These are phyloP conservation scores for Rhodamnia rubescens DNA, from an alignment of 345 rosid genomes.

Conservation along the genomic window DNA sequence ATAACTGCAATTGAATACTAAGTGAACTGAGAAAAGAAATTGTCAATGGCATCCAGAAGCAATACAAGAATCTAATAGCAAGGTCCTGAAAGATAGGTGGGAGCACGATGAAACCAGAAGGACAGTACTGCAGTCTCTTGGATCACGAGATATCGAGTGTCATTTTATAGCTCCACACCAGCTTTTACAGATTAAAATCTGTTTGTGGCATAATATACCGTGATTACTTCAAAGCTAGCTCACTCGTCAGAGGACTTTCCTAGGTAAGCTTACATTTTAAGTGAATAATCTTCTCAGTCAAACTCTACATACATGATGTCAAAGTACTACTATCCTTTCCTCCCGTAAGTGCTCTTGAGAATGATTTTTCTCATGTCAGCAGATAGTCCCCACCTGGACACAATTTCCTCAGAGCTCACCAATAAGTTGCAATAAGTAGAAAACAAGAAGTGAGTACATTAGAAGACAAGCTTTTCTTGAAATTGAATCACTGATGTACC, in stretches of 20 bases:
- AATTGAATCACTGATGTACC: conserved; percentile 21
- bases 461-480: neutral
- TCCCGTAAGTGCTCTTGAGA: neutral
- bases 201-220: neutral
- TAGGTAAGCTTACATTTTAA: neutral
- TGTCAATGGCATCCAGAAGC: neutral
- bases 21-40: neutral
- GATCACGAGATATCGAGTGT: neutral
- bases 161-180: neutral
- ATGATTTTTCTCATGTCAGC: neutral
- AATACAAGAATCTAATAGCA: neutral
- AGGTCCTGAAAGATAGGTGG: neutral
- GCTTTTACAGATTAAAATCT: neutral
- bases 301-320: neutral
- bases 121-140: neutral
- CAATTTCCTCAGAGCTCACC: neutral
- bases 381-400: neutral
- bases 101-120: neutral
- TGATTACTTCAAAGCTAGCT: neutral
- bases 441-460: neutral
- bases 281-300: neutral
- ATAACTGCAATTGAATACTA: neutral
- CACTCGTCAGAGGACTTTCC: neutral
- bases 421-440: neutral
- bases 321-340: neutral